Conservation (phyloP, 202 grass and related monocot genomes). For the Dendrocalamus latiflorus region DNA sequence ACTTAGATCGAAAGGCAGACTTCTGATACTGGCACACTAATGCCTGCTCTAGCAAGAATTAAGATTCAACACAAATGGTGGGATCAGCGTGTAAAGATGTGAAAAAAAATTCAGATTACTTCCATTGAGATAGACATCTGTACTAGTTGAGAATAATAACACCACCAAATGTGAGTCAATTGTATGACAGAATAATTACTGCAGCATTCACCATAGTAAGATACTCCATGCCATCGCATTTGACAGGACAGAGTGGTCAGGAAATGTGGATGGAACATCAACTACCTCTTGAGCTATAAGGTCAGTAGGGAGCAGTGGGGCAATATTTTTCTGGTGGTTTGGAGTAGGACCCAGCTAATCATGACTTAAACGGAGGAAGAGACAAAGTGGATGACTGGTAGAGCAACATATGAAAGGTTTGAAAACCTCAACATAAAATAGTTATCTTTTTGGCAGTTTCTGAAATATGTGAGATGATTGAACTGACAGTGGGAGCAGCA, state of each 20-base stretch:
- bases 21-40: not conserved
- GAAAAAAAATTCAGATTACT: no score
- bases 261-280: not conserved
- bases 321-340: constrained; percentile 21
- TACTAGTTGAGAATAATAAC: not conserved
- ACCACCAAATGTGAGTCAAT: not conserved
- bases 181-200: not conserved
- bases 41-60: not conserved
- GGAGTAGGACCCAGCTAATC: constrained; percentile 23
- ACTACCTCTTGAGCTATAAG: no score
- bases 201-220: not conserved
- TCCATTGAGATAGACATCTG: not conserved
- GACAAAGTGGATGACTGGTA: not conserved
- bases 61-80: not conserved
- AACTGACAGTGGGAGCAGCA: not conserved
- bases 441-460: constrained; percentile 17
- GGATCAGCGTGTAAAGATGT: not conserved
- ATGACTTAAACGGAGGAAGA: constrained; percentile 10
- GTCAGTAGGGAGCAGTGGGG: not conserved
- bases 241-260: not conserved
- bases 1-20: no score
- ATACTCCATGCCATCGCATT: not conserved
- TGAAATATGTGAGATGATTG: constrained; percentile 15
- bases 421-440: not conserved
- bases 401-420: constrained; percentile 9